Evolutionary conservation across 768 basidiomycete species (phyloP), one percentile per base, ranked within the genome.

Genomic region (Mycena crocata): DNA sequence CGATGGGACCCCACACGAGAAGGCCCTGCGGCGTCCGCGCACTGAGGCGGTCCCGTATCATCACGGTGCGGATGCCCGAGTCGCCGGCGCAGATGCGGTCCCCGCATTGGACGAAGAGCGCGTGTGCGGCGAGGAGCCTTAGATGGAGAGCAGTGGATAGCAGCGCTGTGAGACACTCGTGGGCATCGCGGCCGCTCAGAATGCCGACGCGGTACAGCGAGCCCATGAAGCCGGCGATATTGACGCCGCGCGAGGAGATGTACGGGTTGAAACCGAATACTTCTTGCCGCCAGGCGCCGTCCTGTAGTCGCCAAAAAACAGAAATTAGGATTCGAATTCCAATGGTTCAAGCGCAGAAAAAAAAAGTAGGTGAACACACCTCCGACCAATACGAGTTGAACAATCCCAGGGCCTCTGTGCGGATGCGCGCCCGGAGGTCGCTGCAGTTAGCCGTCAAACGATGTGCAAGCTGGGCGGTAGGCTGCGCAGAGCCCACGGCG

Each of bases 151-250:
- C 52, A 1, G 35, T 54, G 2, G 21, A 23, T 6, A 54, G 34
- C 34, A 54, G 35, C 12, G 23, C 15, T 17, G 35, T 35, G 23
- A 54, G n/a, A 23, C 34, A 54, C 23, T 23, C 8, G 28, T 54
- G 52, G 2, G 24, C 52, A 8, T 54, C 52, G 1, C 2, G 2
- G 13, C 52, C 24, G 23, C 35, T 39, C 6, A 54, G 35, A 2
- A 54, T 32, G 23, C 52, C 52, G 8, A 54, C 52, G 52, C 52
- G 37, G 17, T 37, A 39, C 34, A 54, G 23, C 5, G 52, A 54
- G 30, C 52, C 52, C 37, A 54, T 54, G 52, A 54, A 39, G 5
- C 23, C 52, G n/a, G 52, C 52, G 17, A 54, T 54, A 26, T 54
- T 54, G 24, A 54, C 52, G 23, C 52, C 52, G 35, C 35, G 52